Evolutionary conservation across 768 basidiomycete species (phyloP).

Genomic region (Lactarius sp.): DNA sequence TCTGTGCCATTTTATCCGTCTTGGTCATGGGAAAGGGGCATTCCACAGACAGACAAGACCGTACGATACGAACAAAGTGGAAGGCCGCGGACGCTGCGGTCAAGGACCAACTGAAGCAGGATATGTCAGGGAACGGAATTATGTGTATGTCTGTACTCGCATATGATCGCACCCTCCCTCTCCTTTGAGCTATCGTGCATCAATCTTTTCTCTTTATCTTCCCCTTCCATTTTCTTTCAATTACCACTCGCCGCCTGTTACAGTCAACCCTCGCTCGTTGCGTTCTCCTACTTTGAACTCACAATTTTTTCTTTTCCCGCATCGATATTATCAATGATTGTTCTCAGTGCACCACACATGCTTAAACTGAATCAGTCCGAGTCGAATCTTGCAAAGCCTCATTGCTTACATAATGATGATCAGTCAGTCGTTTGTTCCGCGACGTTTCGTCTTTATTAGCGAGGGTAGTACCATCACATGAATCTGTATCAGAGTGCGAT

Average conservation of each 20-base stretch:
- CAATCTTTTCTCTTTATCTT: no score
- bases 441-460: no score
- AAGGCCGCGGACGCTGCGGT: not conserved
- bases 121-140: not conserved
- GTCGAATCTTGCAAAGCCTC: not conserved
- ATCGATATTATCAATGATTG: conserved; percentile 19
- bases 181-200: not conserved
- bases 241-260: no score
- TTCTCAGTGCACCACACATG: conserved; percentile 17
- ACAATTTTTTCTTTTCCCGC: conserved; percentile 6
- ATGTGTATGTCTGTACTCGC: conserved; percentile 16
- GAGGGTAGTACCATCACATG: no score
- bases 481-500: conserved; percentile 12
- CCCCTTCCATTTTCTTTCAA: no score
- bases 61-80: no score
- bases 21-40: no score
- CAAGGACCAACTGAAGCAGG: not conserved
- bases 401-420: not conserved
- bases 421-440: no score
- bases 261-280: no score
- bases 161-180: not conserved
- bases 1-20: no score
- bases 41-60: no score
- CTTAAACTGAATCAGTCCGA: conserved; percentile 9
- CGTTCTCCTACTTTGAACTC: conserved; percentile 10